Percentiles rank a stretch among this genome's conserved stretches.
Conservation (phyloP, 1,139 yeast genomes). For the Wickerhamomyces sp. region DNA sequence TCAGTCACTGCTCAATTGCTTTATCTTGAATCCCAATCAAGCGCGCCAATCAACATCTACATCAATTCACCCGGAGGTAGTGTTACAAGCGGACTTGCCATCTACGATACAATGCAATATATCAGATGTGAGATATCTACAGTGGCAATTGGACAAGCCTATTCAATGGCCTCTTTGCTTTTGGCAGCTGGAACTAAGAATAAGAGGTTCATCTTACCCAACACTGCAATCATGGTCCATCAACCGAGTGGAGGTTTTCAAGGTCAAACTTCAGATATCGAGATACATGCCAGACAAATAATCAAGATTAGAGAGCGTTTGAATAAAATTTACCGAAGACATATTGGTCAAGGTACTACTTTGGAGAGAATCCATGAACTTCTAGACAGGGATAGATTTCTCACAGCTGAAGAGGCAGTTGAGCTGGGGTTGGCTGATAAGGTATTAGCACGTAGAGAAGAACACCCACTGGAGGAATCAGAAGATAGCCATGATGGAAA, state of each 20-base stretch:
- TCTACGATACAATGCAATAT: constrained; percentile 32
- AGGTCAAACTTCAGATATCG: constrained; percentile 30
- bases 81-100: constrained; percentile 30
- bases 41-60: constrained; percentile 27
- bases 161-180: constrained; percentile 30
- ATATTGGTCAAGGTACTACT: constrained; percentile 19
- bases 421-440: constrained; percentile 28
- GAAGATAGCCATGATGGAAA: too few relatives aligned
- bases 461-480: neutral
- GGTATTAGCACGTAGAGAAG: constrained; percentile 17
- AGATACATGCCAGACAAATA: constrained; percentile 30
- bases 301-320: constrained; percentile 26
- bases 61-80: constrained; percentile 32
- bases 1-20: constrained; percentile 30
- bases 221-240: constrained; percentile 30
- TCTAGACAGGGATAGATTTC: constrained; percentile 28
- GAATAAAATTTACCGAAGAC: constrained; percentile 25
- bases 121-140: constrained; percentile 29
- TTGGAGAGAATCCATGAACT: constrained; percentile 21
- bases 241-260: constrained; percentile 30
- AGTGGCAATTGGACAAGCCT: constrained; percentile 31
- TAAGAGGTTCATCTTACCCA: constrained; percentile 27
- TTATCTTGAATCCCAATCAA: constrained; percentile 27
- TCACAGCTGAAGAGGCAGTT: constrained; percentile 26
- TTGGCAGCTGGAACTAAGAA: constrained; percentile 27